phyloP scores from a whole-genome alignment of 23 red algal genomes.

The Gracilaria domingensis region DNA sequence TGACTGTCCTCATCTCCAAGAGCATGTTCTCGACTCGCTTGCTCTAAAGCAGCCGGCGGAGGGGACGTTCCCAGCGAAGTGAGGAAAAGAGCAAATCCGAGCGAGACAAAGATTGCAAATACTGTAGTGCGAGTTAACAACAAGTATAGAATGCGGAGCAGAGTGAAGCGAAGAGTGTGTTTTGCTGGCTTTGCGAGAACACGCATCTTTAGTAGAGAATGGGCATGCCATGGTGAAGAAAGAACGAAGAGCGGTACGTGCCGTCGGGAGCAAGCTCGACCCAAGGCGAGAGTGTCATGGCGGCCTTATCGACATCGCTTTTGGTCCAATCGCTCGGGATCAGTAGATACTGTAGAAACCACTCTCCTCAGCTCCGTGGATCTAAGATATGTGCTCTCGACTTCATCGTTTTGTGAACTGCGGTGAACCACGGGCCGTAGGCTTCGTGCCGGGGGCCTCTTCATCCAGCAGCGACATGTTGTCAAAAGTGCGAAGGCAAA shows the following conservation, averaged over 20 bases:
- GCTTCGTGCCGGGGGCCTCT: too few relatives aligned
- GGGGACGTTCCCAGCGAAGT: conserved; percentile 11
- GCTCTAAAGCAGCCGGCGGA: conserved; percentile 18
- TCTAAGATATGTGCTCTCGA: too few relatives aligned
- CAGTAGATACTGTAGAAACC: not conserved
- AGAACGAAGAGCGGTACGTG: not conserved
- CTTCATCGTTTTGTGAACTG: too few relatives aligned
- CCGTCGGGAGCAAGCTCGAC: not conserved
- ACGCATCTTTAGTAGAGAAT: not conserved
- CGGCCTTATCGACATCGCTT: conserved; percentile 32
- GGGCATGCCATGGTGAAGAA: not conserved
- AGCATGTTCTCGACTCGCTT: conserved; percentile 8
- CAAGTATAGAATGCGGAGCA: conserved; percentile 9
- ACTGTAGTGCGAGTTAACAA: conserved; percentile 4
- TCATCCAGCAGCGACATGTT: too few relatives aligned
- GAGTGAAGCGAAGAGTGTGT: conserved; percentile 28
- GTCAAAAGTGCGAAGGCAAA: too few relatives aligned
- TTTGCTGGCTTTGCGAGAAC: conserved; percentile 1
- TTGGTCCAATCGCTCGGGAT: conserved; percentile 12
- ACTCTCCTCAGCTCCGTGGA: too few relatives aligned
- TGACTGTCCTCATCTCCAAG: not conserved
- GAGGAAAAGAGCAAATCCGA: not conserved
- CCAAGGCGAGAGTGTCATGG: not conserved
- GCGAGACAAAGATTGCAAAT: not conserved
- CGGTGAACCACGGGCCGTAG: too few relatives aligned